Percentiles rank a stretch among this genome's conserved stretches.
Evolutionary conservation across 345 rosid genomes (phyloP).

Genomic region (Camelina laxa): DNA sequence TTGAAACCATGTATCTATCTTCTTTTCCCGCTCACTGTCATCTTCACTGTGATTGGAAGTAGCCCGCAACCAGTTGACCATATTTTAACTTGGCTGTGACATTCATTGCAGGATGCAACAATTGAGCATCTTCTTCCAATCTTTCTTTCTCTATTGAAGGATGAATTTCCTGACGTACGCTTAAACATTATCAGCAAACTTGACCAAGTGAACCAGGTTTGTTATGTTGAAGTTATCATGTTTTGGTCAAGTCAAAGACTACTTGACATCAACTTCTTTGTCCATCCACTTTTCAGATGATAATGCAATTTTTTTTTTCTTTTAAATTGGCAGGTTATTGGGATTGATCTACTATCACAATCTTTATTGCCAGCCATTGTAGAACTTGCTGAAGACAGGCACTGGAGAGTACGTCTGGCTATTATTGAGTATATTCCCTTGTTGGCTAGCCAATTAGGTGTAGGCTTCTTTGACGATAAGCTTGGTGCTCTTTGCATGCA

Average conservation of each 20-base stretch:
- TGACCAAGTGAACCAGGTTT: constrained; percentile 98
- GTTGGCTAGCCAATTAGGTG: constrained; percentile 90
- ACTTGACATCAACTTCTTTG: background rate
- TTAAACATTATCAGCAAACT: constrained; percentile 97
- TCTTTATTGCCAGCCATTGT: constrained; percentile 94
- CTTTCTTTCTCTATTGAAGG: constrained; percentile 91
- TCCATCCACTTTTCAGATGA: constrained; percentile 6
- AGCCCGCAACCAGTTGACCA: background rate
- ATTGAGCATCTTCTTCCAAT: constrained; percentile 97
- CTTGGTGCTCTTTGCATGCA: constrained; percentile 91
- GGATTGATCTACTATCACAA: constrained; percentile 92
- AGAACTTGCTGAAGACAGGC: constrained; percentile 98
- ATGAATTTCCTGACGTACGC: constrained; percentile 97
- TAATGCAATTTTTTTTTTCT: background rate
- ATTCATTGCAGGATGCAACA: constrained; percentile 76
- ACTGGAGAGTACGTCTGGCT: constrained; percentile 96
- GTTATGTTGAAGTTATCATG: constrained; percentile 9
- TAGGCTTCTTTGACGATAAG: constrained; percentile 81
- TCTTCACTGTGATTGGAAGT: background rate
- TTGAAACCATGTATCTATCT: constrained; percentile 17
- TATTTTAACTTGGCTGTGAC: constrained; percentile 25
- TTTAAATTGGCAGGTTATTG: constrained; percentile 69
- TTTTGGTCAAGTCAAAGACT: background rate
- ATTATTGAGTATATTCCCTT: constrained; percentile 95
- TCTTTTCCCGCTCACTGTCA: constrained; percentile 3